phyloP scores from a whole-genome alignment of 176 grass and related monocot genomes.

The Pharus latifolius region DNA sequence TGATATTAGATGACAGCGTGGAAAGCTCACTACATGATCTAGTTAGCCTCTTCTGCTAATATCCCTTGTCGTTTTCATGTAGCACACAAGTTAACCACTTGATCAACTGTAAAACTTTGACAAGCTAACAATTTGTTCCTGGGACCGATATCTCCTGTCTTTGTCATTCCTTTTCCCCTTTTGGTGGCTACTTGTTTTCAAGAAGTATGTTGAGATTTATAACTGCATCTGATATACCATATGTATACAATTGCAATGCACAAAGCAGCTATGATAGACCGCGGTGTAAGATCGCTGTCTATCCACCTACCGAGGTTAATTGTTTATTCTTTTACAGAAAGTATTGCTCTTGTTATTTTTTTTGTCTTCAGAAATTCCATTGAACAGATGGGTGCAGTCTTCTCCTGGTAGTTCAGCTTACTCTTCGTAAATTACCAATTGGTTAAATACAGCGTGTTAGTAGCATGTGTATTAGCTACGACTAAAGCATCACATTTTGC shows the following conservation, averaged over 20 bases:
- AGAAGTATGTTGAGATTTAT: background rate
- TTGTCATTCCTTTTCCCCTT: background rate
- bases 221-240: background rate
- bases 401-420: slow-evolving; percentile 12
- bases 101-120: slow-evolving; percentile 8
- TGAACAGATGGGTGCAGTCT: background rate
- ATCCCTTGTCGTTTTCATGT: background rate
- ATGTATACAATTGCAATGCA: background rate
- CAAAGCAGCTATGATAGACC: background rate
- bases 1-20: background rate
- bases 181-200: slow-evolving; percentile 9
- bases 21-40: background rate
- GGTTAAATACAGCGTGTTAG: background rate
- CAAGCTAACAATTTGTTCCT: slow-evolving; percentile 18
- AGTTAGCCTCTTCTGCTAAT: background rate
- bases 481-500: slow-evolving; percentile 25
- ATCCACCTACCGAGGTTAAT: slow-evolving; percentile 8
- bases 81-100: slow-evolving; percentile 5
- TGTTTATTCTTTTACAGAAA: slow-evolving; percentile 21
- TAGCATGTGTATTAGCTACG: slow-evolving; percentile 21
- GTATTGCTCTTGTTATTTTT: background rate
- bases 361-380: background rate
- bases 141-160: slow-evolving; percentile 6
- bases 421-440: background rate
- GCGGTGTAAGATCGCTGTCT: background rate